Evolutionary conservation across 129 eudicot genomes (phyloP), one percentile per base, ranked within the genome.

Genomic region (Escallonia herrerae): DNA sequence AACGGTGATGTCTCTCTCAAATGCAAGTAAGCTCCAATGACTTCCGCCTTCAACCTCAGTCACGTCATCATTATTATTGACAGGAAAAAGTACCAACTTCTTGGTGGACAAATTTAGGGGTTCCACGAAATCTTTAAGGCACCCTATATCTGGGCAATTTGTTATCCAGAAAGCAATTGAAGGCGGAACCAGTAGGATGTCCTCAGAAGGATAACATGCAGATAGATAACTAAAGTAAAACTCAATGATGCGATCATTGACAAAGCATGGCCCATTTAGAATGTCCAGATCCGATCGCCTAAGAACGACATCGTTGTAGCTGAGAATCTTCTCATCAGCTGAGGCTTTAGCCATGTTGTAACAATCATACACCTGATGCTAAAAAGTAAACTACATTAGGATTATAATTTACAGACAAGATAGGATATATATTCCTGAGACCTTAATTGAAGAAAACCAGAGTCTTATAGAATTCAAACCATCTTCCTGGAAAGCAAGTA

Each of bases 11-110:
- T 67, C 58, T 67, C 85, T 77, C 61, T 68, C 77, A 44, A 69
- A 91, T 5, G 77, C 95, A 51, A 91, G 96, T 73, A 91, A 51
- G 81, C 96, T 87, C 97, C 97, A 91, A 60, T 87, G 96, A 38
- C 66, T 71, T 66, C 97, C 97, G 14, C 96, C 96, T 57, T 79
- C 90, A 8, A 85, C 87, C 15, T 11, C 57, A 14, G 69, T 57
- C 66, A 85, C 75, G 7, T 91, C 87, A 41, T 46, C 58, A 10
- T 91, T 87, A 73, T 91, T 79, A 61, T 87, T 91, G 60, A 91
- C 72, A 0, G 97, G 95, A 57, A 91, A 87, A 60, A 91, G 46
- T 40, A 87, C 81, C 22, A 91, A 58, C 15, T 79, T 79, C 56
- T 76, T 85, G 15, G 56, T 40, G 0, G 80, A 69, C 10, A 81